Conservation (phyloP, 139 green algal genomes). For the Zygnema circumcarinatum region DNA sequence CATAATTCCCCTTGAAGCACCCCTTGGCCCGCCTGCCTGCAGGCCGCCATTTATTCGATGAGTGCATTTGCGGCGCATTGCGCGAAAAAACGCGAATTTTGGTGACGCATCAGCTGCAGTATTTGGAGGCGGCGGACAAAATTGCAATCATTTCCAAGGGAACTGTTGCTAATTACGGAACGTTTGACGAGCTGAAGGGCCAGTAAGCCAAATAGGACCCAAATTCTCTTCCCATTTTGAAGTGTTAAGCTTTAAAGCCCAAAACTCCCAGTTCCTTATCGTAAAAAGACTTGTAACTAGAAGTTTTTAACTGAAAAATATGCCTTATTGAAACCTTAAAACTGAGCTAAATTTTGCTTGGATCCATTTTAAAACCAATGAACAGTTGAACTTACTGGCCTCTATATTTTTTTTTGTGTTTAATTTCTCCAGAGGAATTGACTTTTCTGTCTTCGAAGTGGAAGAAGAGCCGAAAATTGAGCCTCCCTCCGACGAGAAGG, state of each 20-base stretch:
- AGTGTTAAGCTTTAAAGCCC: too few species aligned
- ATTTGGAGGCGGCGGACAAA: conserved; percentile 46
- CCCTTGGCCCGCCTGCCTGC: too few species aligned
- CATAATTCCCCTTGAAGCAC: too few species aligned
- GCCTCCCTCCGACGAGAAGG: not conserved
- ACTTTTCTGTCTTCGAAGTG: not conserved
- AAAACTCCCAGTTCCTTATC: too few species aligned
- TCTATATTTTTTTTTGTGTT: too few species aligned
- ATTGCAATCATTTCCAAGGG: conserved; percentile 49
- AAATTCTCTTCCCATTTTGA: not conserved
- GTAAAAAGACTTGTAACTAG: too few species aligned
- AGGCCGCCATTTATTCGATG: conserved; percentile 78
- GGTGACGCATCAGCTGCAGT: conserved; percentile 83
- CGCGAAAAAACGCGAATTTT: conserved; percentile 74
- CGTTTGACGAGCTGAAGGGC: conserved; percentile 47
- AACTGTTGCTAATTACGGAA: conserved; percentile 27
- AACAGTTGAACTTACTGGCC: too few species aligned
- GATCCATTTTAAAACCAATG: too few species aligned
- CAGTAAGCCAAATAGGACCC: conserved; percentile 19
- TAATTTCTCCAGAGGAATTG: not conserved
- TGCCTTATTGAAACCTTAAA: too few species aligned
- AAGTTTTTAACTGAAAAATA: too few species aligned
- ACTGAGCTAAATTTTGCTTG: too few species aligned
- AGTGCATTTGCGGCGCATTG: conserved; percentile 61
- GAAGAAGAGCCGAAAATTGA: not conserved